These are phyloP conservation scores for Suillus clintonianus DNA, from an alignment of 768 basidiomycete species.

Conservation along the genomic window DNA sequence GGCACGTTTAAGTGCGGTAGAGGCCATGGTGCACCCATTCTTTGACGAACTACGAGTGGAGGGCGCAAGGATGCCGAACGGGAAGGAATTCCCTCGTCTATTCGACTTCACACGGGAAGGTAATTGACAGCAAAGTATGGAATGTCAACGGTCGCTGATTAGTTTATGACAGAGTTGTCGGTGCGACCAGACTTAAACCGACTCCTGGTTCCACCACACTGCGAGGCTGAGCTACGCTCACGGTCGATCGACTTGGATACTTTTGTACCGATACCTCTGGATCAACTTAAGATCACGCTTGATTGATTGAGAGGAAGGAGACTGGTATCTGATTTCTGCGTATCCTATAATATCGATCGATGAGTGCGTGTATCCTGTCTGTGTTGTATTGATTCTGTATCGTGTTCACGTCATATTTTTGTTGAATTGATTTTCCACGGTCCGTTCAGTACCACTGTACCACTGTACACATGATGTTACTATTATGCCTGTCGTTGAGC, in stretches of 20 bases:
- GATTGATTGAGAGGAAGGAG: slow-evolving; percentile 56
- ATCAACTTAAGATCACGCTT: slow-evolving; percentile 91
- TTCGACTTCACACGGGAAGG: slow-evolving; percentile 98
- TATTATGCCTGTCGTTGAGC: slow-evolving; percentile 9
- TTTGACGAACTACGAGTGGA: slow-evolving; percentile 94
- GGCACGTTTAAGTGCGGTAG: slow-evolving; percentile 84
- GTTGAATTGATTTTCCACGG: slow-evolving; percentile 8
- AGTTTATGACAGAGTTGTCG: slow-evolving; percentile 73
- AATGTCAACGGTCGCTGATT: slow-evolving; percentile 2
- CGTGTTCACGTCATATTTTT: slow-evolving; percentile 8
- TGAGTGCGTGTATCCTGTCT: slow-evolving; percentile 18
- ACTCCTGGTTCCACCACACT: slow-evolving; percentile 87
- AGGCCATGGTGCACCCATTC: slow-evolving; percentile 94
- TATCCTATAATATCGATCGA: slow-evolving; percentile 38
- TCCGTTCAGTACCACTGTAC: slow-evolving; percentile 11
- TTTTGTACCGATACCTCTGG: slow-evolving; percentile 97
- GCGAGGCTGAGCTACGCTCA: slow-evolving; percentile 85
- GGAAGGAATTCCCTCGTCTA: slow-evolving; percentile 90
- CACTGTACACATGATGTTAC: slow-evolving; percentile 14
- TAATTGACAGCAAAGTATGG: slow-evolving; percentile 40
- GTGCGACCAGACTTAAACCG: slow-evolving; percentile 93
- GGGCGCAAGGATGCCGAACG: slow-evolving; percentile 94
- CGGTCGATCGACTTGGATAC: slow-evolving; percentile 85
- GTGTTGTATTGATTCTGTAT: slow-evolving; percentile 25
- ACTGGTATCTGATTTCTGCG: slow-evolving; percentile 34